A percentile compares a stretch with the other conserved stretches of the same genome.
Evolutionary conservation across 1,284 basidiomycete genomes (phyloP).

Genomic region (Cryptococcus maquisensis): DNA sequence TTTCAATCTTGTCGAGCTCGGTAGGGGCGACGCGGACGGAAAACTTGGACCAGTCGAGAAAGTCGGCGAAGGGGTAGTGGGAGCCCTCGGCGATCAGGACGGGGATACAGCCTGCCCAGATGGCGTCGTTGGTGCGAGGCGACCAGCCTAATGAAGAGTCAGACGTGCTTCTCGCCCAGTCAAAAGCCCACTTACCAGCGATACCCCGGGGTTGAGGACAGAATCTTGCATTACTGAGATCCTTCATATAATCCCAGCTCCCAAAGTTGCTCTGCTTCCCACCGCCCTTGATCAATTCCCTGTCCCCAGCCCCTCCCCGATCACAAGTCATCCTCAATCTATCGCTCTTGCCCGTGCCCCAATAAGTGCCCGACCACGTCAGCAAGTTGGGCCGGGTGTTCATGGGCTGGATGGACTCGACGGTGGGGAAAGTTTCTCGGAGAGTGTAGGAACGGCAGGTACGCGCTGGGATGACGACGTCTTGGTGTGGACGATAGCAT

Average conservation of each 20-base stretch:
- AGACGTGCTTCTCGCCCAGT: background rate
- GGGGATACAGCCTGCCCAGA: constrained; percentile 53
- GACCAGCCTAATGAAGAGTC: constrained; percentile 43
- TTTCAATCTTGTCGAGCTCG: constrained; percentile 49
- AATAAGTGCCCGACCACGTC: constrained; percentile 46
- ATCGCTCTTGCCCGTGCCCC: constrained; percentile 48
- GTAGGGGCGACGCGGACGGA: constrained; percentile 49
- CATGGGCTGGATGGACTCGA: constrained; percentile 32
- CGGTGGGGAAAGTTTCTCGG: constrained; percentile 30
- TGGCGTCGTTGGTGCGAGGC: constrained; percentile 51
- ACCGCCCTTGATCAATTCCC: constrained; percentile 38
- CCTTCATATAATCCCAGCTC: constrained; percentile 47
- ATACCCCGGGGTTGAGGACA: constrained; percentile 50
- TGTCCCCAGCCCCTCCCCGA: constrained; percentile 37
- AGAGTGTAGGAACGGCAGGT: constrained; percentile 38
- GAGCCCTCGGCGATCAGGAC: constrained; percentile 50
- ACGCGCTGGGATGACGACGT: constrained; percentile 47
- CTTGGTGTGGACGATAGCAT: constrained; percentile 47
- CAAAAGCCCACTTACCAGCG: constrained; percentile 29
- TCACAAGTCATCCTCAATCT: constrained; percentile 42
- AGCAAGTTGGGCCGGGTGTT: constrained; percentile 35
- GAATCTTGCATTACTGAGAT: constrained; percentile 47
- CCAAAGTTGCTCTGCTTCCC: constrained; percentile 38
- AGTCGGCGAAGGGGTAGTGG: constrained; percentile 49
- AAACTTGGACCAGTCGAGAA: constrained; percentile 51